A percentile compares a stretch with the other conserved stretches of the same genome.
Evolutionary conservation across 2,329 filamentous ascomycete genomes (phyloP).

Genomic region (Penicillium sp.): DNA sequence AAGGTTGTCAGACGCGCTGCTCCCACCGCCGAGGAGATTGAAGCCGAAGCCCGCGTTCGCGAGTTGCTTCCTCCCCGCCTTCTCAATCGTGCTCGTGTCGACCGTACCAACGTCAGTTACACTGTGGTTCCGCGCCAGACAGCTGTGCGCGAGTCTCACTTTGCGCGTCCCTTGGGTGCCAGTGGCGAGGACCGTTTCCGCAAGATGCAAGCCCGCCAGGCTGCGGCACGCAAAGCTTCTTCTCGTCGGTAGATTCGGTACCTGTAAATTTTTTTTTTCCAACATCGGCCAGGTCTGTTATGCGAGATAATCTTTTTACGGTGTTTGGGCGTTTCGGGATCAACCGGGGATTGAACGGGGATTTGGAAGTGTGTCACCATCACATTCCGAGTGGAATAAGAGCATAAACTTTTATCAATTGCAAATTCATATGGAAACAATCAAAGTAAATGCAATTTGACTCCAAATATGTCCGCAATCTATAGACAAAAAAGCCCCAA

Average conservation of each 20-base stretch:
- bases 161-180: conserved; percentile 46
- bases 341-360: conserved; percentile 19
- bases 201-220: conserved; percentile 49
- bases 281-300: background rate
- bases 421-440: background rate
- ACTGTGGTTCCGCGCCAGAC: conserved; percentile 62
- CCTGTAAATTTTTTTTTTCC: conserved; percentile 1
- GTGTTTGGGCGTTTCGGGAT: conserved; percentile 24
- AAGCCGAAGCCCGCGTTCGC: conserved; percentile 52
- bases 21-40: conserved; percentile 38
- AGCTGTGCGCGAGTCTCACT: conserved; percentile 45
- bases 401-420: conserved; percentile 7
- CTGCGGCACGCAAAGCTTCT: conserved; percentile 41
- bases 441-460: background rate
- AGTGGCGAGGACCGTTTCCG: conserved; percentile 50
- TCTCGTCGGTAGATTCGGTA: conserved; percentile 34
- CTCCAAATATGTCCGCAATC: background rate
- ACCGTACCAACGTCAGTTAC: conserved; percentile 60
- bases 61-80: conserved; percentile 53
- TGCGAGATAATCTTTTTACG: conserved; percentile 10
- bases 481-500: background rate
- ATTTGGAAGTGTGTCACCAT: conserved; percentile 11
- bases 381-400: conserved; percentile 7
- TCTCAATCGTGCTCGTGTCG: conserved; percentile 58
- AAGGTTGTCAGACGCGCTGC: conserved; percentile 37